A percentile compares a stretch with the other conserved stretches of the same genome.
Conservation (phyloP, 2,329 filamentous ascomycete species). For the Fusarium phyllophilum region DNA sequence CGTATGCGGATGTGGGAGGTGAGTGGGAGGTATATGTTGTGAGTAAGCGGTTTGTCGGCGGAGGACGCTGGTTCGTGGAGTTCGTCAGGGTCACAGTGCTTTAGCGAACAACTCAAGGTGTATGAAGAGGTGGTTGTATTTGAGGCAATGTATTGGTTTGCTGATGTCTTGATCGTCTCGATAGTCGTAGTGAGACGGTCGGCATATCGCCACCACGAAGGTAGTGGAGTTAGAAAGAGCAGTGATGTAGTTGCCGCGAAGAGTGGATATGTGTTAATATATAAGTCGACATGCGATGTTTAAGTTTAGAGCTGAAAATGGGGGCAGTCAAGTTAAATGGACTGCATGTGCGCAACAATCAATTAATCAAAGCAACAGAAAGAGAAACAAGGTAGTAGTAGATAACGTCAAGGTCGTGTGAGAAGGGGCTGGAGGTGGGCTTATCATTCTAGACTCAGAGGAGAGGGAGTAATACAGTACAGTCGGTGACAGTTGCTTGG, state of each 20-base stretch:
- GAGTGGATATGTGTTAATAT: neutral
- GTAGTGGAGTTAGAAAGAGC: neutral
- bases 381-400: conserved; percentile 6
- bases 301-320: conserved; percentile 6
- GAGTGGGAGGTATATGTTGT: conserved; percentile 26
- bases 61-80: conserved; percentile 18
- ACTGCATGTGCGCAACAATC: neutral
- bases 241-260: neutral
- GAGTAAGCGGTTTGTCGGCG: conserved; percentile 29
- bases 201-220: conserved; percentile 37
- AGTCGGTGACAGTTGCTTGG: conserved; percentile 36
- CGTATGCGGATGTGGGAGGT: conserved; percentile 11
- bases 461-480: conserved; percentile 8
- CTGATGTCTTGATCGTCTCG: conserved; percentile 24
- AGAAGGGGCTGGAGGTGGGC: conserved; percentile 40
- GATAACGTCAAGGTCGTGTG: conserved; percentile 22
- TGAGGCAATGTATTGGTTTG: neutral
- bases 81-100: conserved; percentile 34
- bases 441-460: conserved; percentile 35
- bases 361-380: conserved; percentile 9
- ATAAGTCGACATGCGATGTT: conserved; percentile 15
- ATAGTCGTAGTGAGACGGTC: conserved; percentile 15
- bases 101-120: neutral
- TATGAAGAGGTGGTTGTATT: conserved; percentile 1
- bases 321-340: conserved; percentile 2